Evolutionary conservation across 2,329 filamentous ascomycete genomes (phyloP), one percentile per base, ranked within the genome.

Genomic region (Colletotrichum musicola): DNA sequence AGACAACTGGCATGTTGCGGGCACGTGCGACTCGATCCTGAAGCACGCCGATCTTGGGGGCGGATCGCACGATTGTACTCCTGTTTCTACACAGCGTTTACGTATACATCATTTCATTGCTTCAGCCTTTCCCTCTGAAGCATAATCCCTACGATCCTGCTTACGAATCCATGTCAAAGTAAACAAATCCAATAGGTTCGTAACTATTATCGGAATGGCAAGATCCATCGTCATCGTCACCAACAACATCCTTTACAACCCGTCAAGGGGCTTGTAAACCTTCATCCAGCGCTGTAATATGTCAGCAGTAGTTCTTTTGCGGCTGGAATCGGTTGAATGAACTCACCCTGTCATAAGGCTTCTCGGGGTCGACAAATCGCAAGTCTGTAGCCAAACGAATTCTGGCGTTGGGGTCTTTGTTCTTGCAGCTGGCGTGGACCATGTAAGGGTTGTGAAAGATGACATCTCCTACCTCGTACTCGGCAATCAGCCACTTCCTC

Each of bases 301-400:
- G 22, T 58, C 16, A 64, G 61, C 20, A 5, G 18, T 10, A 7
- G 4, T 16, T 9, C 44, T 9, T 9, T 18, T 20, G 5, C 13
- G 44, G 22, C 22, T 20, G 18, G 44, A n/a, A 7, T 16, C 44
- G 9, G 22, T 22, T 30, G 4, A 1, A n/a, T 49, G 13, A 20
- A 60, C 62, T 47, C 12, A 65, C 62, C 18, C 49, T 59, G 22
- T 65, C 49, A 12, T 42, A 60, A 4, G 62, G 62, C 35, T 58
- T 50, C 38, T 53, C 54, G 4, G 81, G 80, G 71, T 88, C 80
- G 9, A 87, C 86, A 72, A 88, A 89, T 1, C 86, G 81, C 62
- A 89, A 72, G 73, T 89, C 86, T 3, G 86, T 88, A 0, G 84
- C 87, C 2, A 89, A 79, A 3, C 86, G 81, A 55, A 89, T 88